phyloP scores from a whole-genome alignment of 129 eudicot genomes.

The Rutidosis leptorrhynchoides region DNA sequence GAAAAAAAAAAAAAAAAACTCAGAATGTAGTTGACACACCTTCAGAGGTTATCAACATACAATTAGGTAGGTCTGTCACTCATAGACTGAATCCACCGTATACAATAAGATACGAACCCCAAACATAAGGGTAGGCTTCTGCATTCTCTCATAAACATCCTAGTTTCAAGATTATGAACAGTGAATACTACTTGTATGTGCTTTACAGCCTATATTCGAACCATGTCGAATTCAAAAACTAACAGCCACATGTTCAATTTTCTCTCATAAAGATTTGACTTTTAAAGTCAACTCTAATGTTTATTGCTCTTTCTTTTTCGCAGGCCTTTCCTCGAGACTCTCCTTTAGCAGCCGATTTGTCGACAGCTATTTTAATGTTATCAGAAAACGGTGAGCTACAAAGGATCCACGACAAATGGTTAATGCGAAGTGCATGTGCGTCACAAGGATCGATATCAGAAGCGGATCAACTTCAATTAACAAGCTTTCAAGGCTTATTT shows the following conservation, averaged over 20 bases:
- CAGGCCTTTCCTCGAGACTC: slow-evolving; percentile 88
- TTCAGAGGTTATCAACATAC: slow-evolving; percentile 23
- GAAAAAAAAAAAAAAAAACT: slow-evolving; percentile 12
- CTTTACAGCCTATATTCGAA: too few relatives aligned
- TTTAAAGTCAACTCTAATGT: neutral
- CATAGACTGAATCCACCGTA: slow-evolving; percentile 88
- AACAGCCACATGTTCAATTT: neutral
- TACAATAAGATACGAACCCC: slow-evolving; percentile 79
- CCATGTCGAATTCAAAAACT: neutral
- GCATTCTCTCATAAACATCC: slow-evolving; percentile 43
- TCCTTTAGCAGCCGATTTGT: slow-evolving; percentile 75
- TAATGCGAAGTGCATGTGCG: slow-evolving; percentile 61
- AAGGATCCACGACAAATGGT: slow-evolving; percentile 82
- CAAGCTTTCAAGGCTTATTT: slow-evolving; percentile 70
- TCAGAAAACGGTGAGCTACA: slow-evolving; percentile 84
- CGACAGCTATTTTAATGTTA: slow-evolving; percentile 70
- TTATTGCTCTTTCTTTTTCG: neutral
- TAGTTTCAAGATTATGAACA: neutral
- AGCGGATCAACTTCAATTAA: slow-evolving; percentile 61
- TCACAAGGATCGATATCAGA: slow-evolving; percentile 46
- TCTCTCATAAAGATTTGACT: neutral
- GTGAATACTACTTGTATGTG: neutral
- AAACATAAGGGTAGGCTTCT: slow-evolving; percentile 86
- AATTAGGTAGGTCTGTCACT: slow-evolving; percentile 40
- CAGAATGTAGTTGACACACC: slow-evolving; percentile 6